Base-by-base conservation (phyloP, 352 stramenopile species). In the Phytophthora vignae region DNA sequence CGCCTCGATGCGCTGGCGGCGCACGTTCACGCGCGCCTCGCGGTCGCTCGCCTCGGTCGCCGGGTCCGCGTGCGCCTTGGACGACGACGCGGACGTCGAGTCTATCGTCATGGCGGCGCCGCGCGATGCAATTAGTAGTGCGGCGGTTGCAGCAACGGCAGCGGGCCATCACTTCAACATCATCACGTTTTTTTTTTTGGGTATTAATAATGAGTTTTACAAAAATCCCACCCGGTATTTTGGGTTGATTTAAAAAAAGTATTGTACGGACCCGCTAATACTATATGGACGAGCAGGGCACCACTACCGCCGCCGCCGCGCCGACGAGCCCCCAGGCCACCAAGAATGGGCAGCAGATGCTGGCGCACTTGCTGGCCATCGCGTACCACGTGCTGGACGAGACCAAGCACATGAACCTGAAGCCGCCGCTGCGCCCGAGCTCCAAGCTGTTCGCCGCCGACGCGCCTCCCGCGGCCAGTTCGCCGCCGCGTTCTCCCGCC, bases 381-480 rank as follows among this genome's bases (percentile, higher is more conserved):
- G 82, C 83, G 21, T 92, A 87, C 62, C 87, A 93, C 46, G 85
- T 94, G 58, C 85, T 94, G 21, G 84, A 92, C 63, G 88, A 96
- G 73, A 85, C 81, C 64, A 92, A 92, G 72, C 75, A 94, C 73
- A 88, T 94, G 74, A 96, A 96, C 69, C 77, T 94, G 21, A 94
- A 92, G 74, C 85, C 87, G 22, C 88, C 88, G 29, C 83, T 96
- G 1, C 88, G 91, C 59, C 84, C 87, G 29, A 96, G 83, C 66
- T 93, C 87, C 46, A 89, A 84, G 60, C 74, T 94, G 44, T 96
- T 94, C 67, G 78, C 84, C n/a, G 63, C 79, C 8, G 83, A 93
- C 40, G 75, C 74, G 22, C 68, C 74, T 4, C 57, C 63, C 33
- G 44, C 44, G 22, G 60, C 69, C 10, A 31, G 73, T 17, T 83